These are phyloP conservation scores for Ogataea corticis DNA, from an alignment of 805 yeast species.

Conservation along the genomic window DNA sequence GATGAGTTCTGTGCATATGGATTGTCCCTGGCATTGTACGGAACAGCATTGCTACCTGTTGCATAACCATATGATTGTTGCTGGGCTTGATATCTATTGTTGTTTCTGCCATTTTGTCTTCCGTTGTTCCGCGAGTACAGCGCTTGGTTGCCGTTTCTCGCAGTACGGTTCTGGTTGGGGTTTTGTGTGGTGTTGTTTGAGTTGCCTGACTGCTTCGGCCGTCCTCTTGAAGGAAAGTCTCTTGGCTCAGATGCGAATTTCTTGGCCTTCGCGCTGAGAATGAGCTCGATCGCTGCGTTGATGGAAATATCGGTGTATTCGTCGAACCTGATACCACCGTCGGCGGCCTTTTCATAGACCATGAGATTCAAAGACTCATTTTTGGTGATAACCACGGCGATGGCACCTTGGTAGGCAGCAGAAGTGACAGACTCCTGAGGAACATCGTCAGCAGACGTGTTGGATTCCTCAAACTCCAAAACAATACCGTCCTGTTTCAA, in stretches of 20 bases:
- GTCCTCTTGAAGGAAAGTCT: slow-evolving; percentile 17
- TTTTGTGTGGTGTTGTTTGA: slow-evolving; percentile 3
- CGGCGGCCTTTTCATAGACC: slow-evolving; percentile 65
- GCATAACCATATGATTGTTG: slow-evolving; percentile 22
- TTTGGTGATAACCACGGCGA: slow-evolving; percentile 66
- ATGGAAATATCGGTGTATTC: slow-evolving; percentile 74
- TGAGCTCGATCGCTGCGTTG: slow-evolving; percentile 62
- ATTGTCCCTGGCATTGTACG: slow-evolving; percentile 12
- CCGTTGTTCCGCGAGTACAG: slow-evolving; percentile 13
- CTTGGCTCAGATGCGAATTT: slow-evolving; percentile 22
- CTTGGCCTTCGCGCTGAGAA: slow-evolving; percentile 43
- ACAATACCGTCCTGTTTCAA: slow-evolving; percentile 40
- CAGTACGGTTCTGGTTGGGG: slow-evolving; percentile 6
- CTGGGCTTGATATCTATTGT: slow-evolving; percentile 3
- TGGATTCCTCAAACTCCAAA: slow-evolving; percentile 28
- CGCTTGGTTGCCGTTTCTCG: slow-evolving; percentile 20
- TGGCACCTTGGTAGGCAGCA: slow-evolving; percentile 77
- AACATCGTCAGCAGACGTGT: slow-evolving; percentile 31
- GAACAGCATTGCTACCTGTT: slow-evolving; percentile 21
- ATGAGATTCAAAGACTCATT: slow-evolving; percentile 64
- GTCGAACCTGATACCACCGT: slow-evolving; percentile 78
- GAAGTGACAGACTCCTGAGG: slow-evolving; percentile 58
- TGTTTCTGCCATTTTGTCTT: slow-evolving; percentile 8
- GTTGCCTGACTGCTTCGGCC: slow-evolving; percentile 7
- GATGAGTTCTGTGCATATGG: slow-evolving; percentile 8